Percentiles rank a stretch among this genome's conserved stretches.
Evolutionary conservation across 805 yeast genomes (phyloP).

Genomic region (Yueomyces sinensis): DNA sequence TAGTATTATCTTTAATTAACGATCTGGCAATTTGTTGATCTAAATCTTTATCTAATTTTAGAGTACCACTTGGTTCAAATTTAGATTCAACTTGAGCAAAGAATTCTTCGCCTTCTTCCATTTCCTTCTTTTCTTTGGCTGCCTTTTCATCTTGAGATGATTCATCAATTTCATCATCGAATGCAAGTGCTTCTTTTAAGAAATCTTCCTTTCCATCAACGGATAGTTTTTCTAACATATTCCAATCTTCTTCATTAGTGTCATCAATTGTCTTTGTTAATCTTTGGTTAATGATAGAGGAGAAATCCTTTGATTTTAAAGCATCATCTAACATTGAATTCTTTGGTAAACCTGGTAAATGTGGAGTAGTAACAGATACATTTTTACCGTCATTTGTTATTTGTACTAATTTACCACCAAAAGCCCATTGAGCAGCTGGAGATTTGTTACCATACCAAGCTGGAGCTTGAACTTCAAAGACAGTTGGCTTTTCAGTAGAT

Average conservation of each 20-base stretch:
- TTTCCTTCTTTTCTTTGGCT: conserved; percentile 6
- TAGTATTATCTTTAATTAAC: conserved; percentile 48
- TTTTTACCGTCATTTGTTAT: conserved; percentile 32
- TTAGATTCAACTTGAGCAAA: conserved; percentile 24
- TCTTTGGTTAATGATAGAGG: conserved; percentile 42
- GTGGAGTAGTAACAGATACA: conserved; percentile 28
- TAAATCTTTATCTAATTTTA: conserved; percentile 32
- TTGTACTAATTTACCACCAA: conserved; percentile 77
- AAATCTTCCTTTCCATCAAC: conserved; percentile 37
- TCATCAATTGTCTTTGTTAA: conserved; percentile 28
- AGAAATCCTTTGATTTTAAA: conserved; percentile 40
- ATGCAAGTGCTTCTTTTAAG: conserved; percentile 31
- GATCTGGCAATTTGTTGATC: conserved; percentile 34
- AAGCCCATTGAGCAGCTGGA: conserved; percentile 67
- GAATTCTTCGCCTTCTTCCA: conserved; percentile 26
- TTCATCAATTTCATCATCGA: conserved; percentile 22
- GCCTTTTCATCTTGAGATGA: conserved; percentile 9
- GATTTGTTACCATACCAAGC: conserved; percentile 69
- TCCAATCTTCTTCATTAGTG: conserved; percentile 50
- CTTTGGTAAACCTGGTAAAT: conserved; percentile 24
- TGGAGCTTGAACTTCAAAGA: conserved; percentile 65
- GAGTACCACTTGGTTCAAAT: conserved; percentile 40
- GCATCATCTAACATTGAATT: conserved; percentile 39
- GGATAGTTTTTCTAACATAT: conserved; percentile 38
- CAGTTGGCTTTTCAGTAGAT: conserved; percentile 60